Evolutionary conservation across 1,139 yeast genomes (phyloP).

Genomic region (Lodderomyces parapsilosis): DNA sequence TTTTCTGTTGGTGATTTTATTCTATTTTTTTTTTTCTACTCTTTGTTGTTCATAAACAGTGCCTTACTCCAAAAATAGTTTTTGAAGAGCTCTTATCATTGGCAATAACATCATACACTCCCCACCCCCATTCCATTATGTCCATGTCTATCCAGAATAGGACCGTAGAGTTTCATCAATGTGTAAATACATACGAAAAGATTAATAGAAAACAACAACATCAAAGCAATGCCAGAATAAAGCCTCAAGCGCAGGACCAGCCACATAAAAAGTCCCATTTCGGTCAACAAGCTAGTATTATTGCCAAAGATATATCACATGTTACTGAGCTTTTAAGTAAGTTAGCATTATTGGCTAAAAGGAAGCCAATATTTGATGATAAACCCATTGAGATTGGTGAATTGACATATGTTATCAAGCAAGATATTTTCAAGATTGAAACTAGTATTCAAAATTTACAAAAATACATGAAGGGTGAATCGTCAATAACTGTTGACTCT

Average conservation of each 20-base stretch:
- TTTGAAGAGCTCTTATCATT: too few species aligned
- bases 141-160: slow-evolving; percentile 61
- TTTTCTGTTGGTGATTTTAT: too few species aligned
- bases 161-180: slow-evolving; percentile 82
- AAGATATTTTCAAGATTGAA: slow-evolving; percentile 85
- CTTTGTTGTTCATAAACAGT: too few species aligned
- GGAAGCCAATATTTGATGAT: slow-evolving; percentile 93
- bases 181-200: slow-evolving; percentile 69
- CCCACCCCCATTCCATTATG: slow-evolving; percentile 14
- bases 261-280: slow-evolving; percentile 59
- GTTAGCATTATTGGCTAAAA: slow-evolving; percentile 78
- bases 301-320: slow-evolving; percentile 85
- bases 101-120: too few species aligned
- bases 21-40: too few species aligned
- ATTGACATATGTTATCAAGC: slow-evolving; percentile 87
- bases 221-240: slow-evolving; percentile 4
- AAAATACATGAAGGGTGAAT: slow-evolving; percentile 48
- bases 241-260: slow-evolving; percentile 5
- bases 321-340: slow-evolving; percentile 84
- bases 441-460: slow-evolving; percentile 70
- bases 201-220: slow-evolving; percentile 41
- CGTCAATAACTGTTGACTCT: slow-evolving; percentile 46
- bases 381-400: slow-evolving; percentile 93
- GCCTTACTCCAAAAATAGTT: too few species aligned
- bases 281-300: slow-evolving; percentile 73